Conservation (phyloP, 179 eudicot genomes). For the Actinidia polygama region DNA sequence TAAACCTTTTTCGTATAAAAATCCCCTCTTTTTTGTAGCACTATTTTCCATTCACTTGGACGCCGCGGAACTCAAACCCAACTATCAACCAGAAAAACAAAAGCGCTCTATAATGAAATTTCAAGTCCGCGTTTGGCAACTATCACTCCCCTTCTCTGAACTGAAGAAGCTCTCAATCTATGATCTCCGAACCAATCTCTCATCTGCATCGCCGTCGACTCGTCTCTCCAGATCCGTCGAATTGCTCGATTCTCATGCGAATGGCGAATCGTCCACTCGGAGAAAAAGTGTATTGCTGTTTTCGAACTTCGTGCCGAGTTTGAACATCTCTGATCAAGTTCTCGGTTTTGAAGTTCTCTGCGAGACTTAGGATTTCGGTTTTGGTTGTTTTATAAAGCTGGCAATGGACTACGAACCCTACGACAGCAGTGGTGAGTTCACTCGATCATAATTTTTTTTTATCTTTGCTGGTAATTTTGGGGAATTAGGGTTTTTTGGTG, state of each 20-base stretch:
- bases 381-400: conserved; percentile 1
- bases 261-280: background rate
- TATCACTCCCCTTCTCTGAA: background rate
- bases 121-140: conserved; percentile 33
- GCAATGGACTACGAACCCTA: conserved; percentile 22
- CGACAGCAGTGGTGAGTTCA: conserved; percentile 49
- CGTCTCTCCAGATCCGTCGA: background rate
- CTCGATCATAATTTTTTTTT: background rate
- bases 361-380: conserved; percentile 24
- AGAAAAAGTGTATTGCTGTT: background rate
- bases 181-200: no score
- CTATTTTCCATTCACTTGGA: no score
- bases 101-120: conserved; percentile 20
- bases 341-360: background rate
- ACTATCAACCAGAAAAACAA: conserved; percentile 14
- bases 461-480: background rate
- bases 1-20: no score
- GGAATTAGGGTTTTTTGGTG: background rate
- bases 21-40: no score
- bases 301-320: background rate
- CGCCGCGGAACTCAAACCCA: conserved; percentile 34
- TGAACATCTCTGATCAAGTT: background rate
- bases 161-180: background rate
- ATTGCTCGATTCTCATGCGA: background rate
- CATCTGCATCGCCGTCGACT: background rate